A percentile compares a stretch with the other conserved stretches of the same genome.
phyloP scores from a whole-genome alignment of 495 filamentous ascomycete species.

The Tuber magnatum region DNA sequence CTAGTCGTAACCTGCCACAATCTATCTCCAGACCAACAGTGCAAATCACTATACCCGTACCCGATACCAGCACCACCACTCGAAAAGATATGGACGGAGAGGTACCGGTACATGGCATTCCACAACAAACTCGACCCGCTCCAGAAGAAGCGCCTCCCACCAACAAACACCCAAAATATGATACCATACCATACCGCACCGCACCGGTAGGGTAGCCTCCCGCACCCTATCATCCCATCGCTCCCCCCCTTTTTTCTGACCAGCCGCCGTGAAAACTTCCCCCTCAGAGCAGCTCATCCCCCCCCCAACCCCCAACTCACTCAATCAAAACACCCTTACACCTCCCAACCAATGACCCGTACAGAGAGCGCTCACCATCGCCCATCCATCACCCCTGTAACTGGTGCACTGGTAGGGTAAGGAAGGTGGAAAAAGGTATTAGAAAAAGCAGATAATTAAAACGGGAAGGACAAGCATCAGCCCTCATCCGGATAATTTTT shows the following conservation, averaged over 20 bases:
- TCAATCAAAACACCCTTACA: neutral
- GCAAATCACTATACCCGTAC: too few species aligned
- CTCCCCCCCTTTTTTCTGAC: neutral
- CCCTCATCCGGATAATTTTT: neutral
- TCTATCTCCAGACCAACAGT: too few species aligned
- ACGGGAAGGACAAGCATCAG: neutral
- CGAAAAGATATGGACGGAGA: neutral
- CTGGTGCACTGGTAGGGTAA: neutral
- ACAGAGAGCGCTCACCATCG: neutral
- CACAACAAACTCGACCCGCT: neutral
- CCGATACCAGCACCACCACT: neutral
- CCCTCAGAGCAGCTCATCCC: neutral
- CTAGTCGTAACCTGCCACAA: too few species aligned
- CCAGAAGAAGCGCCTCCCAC: neutral
- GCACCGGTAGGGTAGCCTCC: too few species aligned
- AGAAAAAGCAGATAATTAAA: neutral
- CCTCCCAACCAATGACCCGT: neutral
- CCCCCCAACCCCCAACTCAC: neutral
- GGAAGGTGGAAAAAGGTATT: neutral
- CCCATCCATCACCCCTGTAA: neutral
- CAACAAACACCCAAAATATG: neutral
- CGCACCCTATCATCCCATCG: neutral
- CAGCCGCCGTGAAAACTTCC: neutral
- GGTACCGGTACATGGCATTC: neutral
- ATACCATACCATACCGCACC: too few species aligned